Evolutionary conservation across 495 filamentous ascomycete species (phyloP), one percentile per base, ranked within the genome.

Genomic region (Daldinia caldariorum): DNA sequence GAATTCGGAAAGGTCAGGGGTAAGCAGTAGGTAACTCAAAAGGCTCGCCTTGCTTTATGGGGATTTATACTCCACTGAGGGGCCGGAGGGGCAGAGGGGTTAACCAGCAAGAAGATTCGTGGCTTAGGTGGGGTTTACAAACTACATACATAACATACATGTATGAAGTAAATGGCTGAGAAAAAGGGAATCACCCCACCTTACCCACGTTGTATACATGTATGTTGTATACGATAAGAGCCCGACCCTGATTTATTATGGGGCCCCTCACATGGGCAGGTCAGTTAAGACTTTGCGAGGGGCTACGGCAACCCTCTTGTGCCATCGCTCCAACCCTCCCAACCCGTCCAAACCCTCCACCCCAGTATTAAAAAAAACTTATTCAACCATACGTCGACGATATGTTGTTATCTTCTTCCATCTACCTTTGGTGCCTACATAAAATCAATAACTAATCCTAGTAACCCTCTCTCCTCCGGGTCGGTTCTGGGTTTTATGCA

Each of bases 221-320:
- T 53, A 55, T 55, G 18, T 43, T 66, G 22, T 37, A 26, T 26
- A 61, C 50, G 67, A 71, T 71, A 71, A 71, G 62, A 62, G 26
- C 57, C 51, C 34, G 62, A 58, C 57, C 62, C 50, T 71, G 50
- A 66, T 51, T 71, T 50, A 65, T 57, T 61, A 34, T 68, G 70
- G 70, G 12, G 70, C 63, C 70, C 69, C 70, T 72, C 70, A 72
- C 70, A 72, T 72, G 70, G 66, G 57, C 69, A 72, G 61, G 65
- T 72, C 69, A 72, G 69, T 60, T 68, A 72, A 72, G 69, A 72
- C 70, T 56, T 58, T 60, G 50, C 65, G 65, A 68, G 66, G 70
- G 65, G 65, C 62, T 53, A 71, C 37, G 8, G 63, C 49, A 72
- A 67, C 69, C 69, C 65, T 66, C 53, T 58, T 59, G 32, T 65